Percentiles rank a stretch among this genome's conserved stretches.
Conservation (phyloP, 352 stramenopile species). For the Phytophthora litchii region DNA sequence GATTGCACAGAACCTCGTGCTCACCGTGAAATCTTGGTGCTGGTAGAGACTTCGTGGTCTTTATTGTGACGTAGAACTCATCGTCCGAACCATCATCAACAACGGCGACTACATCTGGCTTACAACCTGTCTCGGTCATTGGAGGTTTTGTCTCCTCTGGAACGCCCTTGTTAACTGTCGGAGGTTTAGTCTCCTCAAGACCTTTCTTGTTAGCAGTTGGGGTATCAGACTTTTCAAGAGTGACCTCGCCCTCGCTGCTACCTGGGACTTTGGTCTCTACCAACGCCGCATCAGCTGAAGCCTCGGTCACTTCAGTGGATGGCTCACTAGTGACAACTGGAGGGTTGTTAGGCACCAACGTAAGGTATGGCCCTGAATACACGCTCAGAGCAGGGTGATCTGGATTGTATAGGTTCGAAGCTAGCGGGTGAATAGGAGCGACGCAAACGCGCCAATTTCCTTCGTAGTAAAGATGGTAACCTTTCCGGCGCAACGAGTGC, state of each 20-base stretch:
- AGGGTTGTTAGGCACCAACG: conserved; percentile 17
- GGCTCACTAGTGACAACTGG: too few relatives aligned
- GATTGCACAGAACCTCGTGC: conserved; percentile 20
- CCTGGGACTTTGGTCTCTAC: too few relatives aligned
- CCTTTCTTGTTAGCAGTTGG: too few relatives aligned
- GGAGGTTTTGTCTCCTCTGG: not conserved
- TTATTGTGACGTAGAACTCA: conserved; percentile 11
- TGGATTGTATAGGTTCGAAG: conserved; percentile 40
- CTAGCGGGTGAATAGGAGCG: conserved; percentile 41
- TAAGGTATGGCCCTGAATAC: conserved; percentile 29
- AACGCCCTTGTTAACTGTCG: not conserved
- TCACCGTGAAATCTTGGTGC: conserved; percentile 28
- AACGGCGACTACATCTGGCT: not conserved
- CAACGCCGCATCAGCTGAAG: too few relatives aligned
- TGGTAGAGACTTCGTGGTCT: conserved; percentile 1
- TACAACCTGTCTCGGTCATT: conserved; percentile 1
- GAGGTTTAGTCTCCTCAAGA: not conserved
- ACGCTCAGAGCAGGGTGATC: conserved; percentile 1
- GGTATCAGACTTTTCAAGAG: too few relatives aligned
- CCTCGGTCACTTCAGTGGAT: too few relatives aligned
- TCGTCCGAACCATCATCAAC: conserved; percentile 1
- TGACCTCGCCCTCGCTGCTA: too few relatives aligned
- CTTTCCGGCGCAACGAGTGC: conserved; percentile 30
- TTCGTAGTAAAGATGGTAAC: conserved; percentile 49
- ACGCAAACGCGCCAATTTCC: conserved; percentile 41